phyloP scores from a whole-genome alignment of 352 stramenopile genomes.

The Phytophthora citricola region DNA sequence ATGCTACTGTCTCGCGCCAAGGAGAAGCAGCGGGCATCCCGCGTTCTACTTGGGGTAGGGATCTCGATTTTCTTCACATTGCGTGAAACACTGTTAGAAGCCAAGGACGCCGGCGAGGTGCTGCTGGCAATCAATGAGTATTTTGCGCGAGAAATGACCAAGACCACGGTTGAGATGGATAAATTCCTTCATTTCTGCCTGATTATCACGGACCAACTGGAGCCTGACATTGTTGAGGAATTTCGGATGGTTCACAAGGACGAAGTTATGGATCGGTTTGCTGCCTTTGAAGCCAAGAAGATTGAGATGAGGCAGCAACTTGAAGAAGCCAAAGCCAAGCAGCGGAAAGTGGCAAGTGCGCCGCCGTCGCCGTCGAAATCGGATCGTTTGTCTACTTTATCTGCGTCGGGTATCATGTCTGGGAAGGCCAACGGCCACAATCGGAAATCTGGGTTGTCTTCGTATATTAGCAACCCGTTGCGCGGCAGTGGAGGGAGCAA shows the following conservation, averaged over 20 bases:
- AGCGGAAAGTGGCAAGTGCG: constrained; percentile 44
- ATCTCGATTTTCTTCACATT: constrained; percentile 85
- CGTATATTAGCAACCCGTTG: constrained; percentile 75
- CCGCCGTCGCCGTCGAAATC: constrained; percentile 66
- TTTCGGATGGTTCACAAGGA: constrained; percentile 82
- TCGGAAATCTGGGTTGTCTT: constrained; percentile 45
- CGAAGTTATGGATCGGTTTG: constrained; percentile 84
- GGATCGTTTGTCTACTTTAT: constrained; percentile 60
- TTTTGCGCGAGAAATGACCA: constrained; percentile 72
- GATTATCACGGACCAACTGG: constrained; percentile 74
- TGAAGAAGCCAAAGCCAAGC: constrained; percentile 68
- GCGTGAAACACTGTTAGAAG: constrained; percentile 60
- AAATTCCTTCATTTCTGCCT: constrained; percentile 70
- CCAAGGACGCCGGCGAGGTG: constrained; percentile 82
- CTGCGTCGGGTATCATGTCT: constrained; percentile 32
- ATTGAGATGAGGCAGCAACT: constrained; percentile 87
- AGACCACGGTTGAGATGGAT: constrained; percentile 75
- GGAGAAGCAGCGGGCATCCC: constrained; percentile 71
- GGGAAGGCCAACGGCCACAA: constrained; percentile 37
- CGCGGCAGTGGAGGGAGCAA: constrained; percentile 45
- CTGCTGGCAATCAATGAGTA: constrained; percentile 83
- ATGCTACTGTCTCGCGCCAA: constrained; percentile 71
- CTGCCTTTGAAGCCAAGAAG: constrained; percentile 84
- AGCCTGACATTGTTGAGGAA: constrained; percentile 74
- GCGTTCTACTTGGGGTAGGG: constrained; percentile 73